Evolutionary conservation across 768 basidiomycete genomes (phyloP), one percentile per base, ranked within the genome.

Genomic region (Boletus sp.): DNA sequence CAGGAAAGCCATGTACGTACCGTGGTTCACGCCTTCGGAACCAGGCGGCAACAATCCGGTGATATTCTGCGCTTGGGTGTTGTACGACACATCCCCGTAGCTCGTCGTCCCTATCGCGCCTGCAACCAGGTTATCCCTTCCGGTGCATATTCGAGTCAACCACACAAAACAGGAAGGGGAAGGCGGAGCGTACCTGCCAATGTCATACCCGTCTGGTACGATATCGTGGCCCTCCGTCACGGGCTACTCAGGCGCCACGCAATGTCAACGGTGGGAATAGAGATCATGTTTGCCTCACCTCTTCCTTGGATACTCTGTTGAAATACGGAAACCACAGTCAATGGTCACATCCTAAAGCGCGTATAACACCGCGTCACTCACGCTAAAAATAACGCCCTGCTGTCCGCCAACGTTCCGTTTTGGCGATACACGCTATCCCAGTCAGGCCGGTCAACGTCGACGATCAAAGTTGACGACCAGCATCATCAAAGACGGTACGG

Each of bases 341-440:
- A 24, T 3, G 5, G 15, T 44, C 33, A 35, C 28, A 20, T 28
- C 40, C 35, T 0, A 24, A 41, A 5, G 12, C 18, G 9, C 33
- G 14, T 24, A 40, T 24, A 36, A 30, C 10, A 11, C 15, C 4
- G 10, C 6, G 17, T 1, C 1, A 71, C 82, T 62, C 66, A 84
- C 82, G 82, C 83, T 17, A 85, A 74, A 69, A 89, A 90, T 30
- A 87, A 67, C 4, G 80, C 78, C 1, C 76, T 74, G 35, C 68
- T 81, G 47, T 78, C 47, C 1, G 84, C 86, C 15, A 32, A n/a
- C 4, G 79, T 66, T 1, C 86, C 86, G 59, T 87, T 83, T 68
- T 89, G 86, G 40, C 76, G 77, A 68, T 68, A 87, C 8, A 83
- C 74, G 11, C 84, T 60, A 28, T 28, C 10, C 24, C 24, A 24